phyloP scores from a whole-genome alignment of 305 asterid species.

The Fraxinus sp. region DNA sequence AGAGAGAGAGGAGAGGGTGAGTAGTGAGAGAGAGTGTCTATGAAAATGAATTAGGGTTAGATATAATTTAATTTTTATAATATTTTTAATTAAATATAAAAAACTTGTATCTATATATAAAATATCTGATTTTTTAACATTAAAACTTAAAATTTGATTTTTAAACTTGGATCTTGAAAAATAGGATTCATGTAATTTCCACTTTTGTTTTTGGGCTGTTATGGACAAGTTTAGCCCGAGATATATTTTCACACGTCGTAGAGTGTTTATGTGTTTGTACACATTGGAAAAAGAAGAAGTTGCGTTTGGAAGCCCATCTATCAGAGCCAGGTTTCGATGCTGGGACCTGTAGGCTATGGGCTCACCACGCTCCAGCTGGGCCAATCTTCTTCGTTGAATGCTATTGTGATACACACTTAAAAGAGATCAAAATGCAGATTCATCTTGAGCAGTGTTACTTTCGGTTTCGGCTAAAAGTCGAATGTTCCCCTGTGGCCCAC shows the following conservation, averaged over 20 bases:
- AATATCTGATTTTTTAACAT: too few relatives aligned
- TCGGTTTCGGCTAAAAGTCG: not conserved
- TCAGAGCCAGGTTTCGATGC: constrained; percentile 70
- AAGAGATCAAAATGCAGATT: not conserved
- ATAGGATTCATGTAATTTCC: too few relatives aligned
- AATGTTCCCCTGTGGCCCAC: not conserved
- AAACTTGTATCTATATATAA: too few relatives aligned
- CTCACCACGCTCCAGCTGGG: constrained; percentile 93
- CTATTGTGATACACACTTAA: too few relatives aligned
- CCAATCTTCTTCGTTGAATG: constrained; percentile 56
- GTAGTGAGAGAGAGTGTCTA: too few relatives aligned
- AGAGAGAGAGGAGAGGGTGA: too few relatives aligned
- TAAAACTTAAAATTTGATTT: too few relatives aligned
- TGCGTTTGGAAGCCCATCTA: not conserved
- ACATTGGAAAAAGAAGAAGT: not conserved
- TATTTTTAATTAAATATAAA: too few relatives aligned
- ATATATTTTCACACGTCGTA: not conserved
- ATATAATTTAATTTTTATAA: too few relatives aligned
- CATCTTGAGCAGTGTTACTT: not conserved
- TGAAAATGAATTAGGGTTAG: too few relatives aligned
- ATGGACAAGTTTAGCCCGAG: not conserved
- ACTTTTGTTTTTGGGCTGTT: constrained; percentile 9
- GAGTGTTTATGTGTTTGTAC: not conserved
- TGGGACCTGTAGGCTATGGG: constrained; percentile 87
- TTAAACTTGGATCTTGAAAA: too few relatives aligned